Percentiles rank a stretch among this genome's conserved stretches.
These are phyloP conservation scores for Fraxinus platypoda DNA, from an alignment of 305 asterid genomes.

Conservation along the genomic window DNA sequence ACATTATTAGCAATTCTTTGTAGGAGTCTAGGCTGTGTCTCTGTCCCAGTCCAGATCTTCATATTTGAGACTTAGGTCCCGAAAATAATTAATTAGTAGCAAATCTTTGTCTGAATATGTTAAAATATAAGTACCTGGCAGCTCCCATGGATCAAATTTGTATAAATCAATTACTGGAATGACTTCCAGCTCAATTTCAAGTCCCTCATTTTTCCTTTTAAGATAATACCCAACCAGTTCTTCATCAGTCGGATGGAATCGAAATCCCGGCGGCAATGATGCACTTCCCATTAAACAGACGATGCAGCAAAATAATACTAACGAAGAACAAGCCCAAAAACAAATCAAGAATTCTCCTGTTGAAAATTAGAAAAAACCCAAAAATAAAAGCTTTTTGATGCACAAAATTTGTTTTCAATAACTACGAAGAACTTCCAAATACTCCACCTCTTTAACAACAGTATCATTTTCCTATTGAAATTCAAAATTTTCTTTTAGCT, in stretches of 20 bases:
- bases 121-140: constrained; percentile 42
- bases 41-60: background rate
- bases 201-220: constrained; percentile 48
- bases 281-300: constrained; percentile 34
- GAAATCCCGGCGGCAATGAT: constrained; percentile 56
- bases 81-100: background rate
- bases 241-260: constrained; percentile 54
- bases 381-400: constrained; percentile 46
- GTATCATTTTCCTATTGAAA: constrained; percentile 35
- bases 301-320: background rate
- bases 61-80: background rate
- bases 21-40: background rate
- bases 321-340: background rate
- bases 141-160: constrained; percentile 57
- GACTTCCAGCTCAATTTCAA: constrained; percentile 52
- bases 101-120: background rate
- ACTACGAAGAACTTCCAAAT: constrained; percentile 30
- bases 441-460: constrained; percentile 32
- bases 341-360: constrained; percentile 17
- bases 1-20: background rate
- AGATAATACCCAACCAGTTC: constrained; percentile 54
- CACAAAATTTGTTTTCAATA: constrained; percentile 33
- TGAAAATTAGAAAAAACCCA: constrained; percentile 53
- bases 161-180: constrained; percentile 49
- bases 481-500: background rate